Evolutionary conservation across 345 rosid species (phyloP), one percentile per base, ranked within the genome.

Genomic region (Eucalyptus victrix): DNA sequence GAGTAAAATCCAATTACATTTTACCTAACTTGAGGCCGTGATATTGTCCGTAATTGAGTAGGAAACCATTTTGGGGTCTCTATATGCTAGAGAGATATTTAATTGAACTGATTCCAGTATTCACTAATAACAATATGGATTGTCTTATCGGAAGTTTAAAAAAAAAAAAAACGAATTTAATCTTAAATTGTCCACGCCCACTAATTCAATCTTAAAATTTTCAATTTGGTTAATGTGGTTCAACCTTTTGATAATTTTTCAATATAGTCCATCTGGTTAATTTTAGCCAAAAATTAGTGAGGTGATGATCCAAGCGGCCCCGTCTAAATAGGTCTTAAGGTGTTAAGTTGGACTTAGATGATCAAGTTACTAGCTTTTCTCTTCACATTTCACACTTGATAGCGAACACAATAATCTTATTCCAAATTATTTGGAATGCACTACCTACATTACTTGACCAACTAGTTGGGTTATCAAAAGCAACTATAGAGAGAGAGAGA

Each of bases 251-350:
- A 51, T 51, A 51, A 51, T 7, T 18, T 51, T 51, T 51, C 56
- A 51, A 51, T 3, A 51, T 51, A 51, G 4, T 51, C 54, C 8
- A 18, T 18, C 0, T 0, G 23, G 9, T 3, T 51, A 0, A 18
- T 51, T 51, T 51, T 51, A 18, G 56, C 0, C 0, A 4, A 51
- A 51, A 51, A 51, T 51, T 0, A 51, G 0, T 51, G 54, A 51
- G 0, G 54, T 51, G 2, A 18, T 51, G 7, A 51, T 51, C 9
- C 23, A 7, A 0, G 3, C 3, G 0, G 23, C 56, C 7, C 56
- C 30, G 0, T 56, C 26, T 56, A 56, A 24, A 56, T 56, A 56
- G 62, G 62, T 56, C 30, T 9, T 56, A 56, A 56, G 30, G 26
- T 56, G 30, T 56, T 56, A 0, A 23, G 4, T 0, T 56, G 9